These are phyloP conservation scores for Colletotrichum karsti DNA, from an alignment of 2,329 filamentous ascomycete species.

Conservation along the genomic window DNA sequence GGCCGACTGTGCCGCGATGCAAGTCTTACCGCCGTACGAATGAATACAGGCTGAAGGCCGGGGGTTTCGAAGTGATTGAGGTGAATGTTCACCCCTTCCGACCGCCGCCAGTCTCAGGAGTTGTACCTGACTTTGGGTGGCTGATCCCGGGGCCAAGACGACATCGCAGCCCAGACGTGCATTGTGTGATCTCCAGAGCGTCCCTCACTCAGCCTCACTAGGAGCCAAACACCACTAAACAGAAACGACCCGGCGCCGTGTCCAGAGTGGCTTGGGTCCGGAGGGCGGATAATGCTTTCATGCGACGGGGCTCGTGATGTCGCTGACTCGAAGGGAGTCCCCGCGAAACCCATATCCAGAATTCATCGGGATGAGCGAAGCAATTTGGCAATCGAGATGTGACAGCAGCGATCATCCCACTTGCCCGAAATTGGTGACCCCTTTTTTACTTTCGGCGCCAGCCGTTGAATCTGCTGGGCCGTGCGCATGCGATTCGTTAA, in stretches of 20 bases:
- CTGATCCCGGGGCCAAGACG: not conserved
- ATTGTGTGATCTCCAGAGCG: conserved; percentile 1
- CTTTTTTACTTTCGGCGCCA: conserved; percentile 16
- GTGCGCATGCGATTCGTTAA: not conserved
- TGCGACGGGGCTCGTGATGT: not conserved
- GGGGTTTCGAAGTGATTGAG: conserved; percentile 13
- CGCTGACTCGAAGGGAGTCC: not conserved
- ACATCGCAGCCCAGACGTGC: not conserved
- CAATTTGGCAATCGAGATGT: not conserved
- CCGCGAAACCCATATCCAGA: not conserved
- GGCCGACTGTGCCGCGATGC: not conserved
- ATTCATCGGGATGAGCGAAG: conserved; percentile 1
- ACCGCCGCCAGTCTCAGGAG: not conserved
- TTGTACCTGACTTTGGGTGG: not conserved
- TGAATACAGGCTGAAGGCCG: not conserved
- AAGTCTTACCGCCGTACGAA: not conserved
- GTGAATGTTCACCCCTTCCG: not conserved
- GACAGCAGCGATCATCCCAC: conserved; percentile 8
- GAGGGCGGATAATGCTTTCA: not conserved
- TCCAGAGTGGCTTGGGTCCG: not conserved
- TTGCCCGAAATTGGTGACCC: not conserved
- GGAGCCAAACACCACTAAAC: not conserved
- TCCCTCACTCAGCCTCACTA: not conserved
- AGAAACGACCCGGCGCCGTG: not conserved
- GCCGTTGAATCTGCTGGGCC: conserved; percentile 4